Base-by-base conservation (phyloP, 2,329 filamentous ascomycete species). In the Orbilia quercus region DNA sequence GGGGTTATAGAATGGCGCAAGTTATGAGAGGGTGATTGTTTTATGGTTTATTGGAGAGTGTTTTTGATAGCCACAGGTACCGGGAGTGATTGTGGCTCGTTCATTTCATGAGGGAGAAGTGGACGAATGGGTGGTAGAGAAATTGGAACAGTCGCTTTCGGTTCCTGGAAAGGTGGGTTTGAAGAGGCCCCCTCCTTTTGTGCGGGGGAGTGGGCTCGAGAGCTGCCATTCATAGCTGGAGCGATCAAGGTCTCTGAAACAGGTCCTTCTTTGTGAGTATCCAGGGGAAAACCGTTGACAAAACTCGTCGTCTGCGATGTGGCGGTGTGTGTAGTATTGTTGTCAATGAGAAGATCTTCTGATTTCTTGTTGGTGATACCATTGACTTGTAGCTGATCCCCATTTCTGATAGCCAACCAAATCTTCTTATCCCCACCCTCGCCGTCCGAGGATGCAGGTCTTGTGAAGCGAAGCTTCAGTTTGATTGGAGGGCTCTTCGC, bases 391-490 rank as follows among this genome's bases (percentile, higher is more conserved):
- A 22, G 44, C 12, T 51, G 22, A n/a, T n/a, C n/a, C 12, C 23
- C 31, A 9, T 12, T 3, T n/a, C 18, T 25, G 25, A n/a, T 34
- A 23, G 16, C 16, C 22, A 31, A 6, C 22, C 20, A 5, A 22
- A 16, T 34, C 22, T 47, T n/a, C 4, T 55, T 38, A 11, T 59
- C 28, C 4, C 34, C 47, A 14, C 47, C 55, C 42, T 62, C 69
- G 12, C 22, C 45, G 6, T 72, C 67, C 1, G 53, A 55, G 22
- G 83, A 82, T 40, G 79, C 80, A 7, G 81, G 79, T n/a, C 45
- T 50, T 14, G 79, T 76, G n/a, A 73, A 31, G 16, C 80, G 87
- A 50, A 88, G 83, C 78, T 89, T 90, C 40, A 87, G 86, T 31
- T 73, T 73, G n/a, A 73, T 73, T 0, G 47, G 60, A 6, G 58